Evolutionary conservation across 495 filamentous ascomycete genomes (phyloP).

Genomic region (Daldinia caldariorum): DNA sequence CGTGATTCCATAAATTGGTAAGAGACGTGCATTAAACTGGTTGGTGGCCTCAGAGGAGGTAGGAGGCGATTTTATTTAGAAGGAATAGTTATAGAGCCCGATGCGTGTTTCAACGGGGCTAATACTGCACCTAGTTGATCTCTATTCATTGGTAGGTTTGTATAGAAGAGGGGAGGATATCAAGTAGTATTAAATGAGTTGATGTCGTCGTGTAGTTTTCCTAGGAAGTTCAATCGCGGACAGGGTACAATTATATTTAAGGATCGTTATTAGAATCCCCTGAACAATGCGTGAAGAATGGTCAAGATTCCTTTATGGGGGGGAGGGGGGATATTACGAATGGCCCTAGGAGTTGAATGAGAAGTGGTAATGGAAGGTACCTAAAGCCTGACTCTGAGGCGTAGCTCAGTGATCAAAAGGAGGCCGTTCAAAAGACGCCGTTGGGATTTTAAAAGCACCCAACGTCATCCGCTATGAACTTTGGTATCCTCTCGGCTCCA

Average conservation of each 20-base stretch:
- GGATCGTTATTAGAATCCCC: not conserved
- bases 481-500: not conserved
- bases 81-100: not conserved
- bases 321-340: not conserved
- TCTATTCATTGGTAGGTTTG: not conserved
- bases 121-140: not conserved
- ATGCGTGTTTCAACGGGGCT: not conserved
- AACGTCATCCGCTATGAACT: not conserved
- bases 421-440: not conserved
- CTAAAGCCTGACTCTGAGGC: not conserved
- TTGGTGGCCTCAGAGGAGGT: not conserved
- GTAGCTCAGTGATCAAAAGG: not conserved
- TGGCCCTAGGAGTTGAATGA: not conserved
- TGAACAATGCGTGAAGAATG: not conserved
- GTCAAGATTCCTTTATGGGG: not conserved
- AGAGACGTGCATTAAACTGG: not conserved
- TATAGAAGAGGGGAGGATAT: not conserved
- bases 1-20: not conserved
- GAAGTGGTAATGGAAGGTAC: not conserved
- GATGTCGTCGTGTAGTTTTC: not conserved
- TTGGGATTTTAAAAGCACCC: not conserved
- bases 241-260: not conserved
- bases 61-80: not conserved
- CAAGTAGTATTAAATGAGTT: not conserved
- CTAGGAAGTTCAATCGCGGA: not conserved